These are phyloP conservation scores for Verticillium nonalfalfae DNA, from an alignment of 2,329 filamentous ascomycete genomes.

Conservation along the genomic window DNA sequence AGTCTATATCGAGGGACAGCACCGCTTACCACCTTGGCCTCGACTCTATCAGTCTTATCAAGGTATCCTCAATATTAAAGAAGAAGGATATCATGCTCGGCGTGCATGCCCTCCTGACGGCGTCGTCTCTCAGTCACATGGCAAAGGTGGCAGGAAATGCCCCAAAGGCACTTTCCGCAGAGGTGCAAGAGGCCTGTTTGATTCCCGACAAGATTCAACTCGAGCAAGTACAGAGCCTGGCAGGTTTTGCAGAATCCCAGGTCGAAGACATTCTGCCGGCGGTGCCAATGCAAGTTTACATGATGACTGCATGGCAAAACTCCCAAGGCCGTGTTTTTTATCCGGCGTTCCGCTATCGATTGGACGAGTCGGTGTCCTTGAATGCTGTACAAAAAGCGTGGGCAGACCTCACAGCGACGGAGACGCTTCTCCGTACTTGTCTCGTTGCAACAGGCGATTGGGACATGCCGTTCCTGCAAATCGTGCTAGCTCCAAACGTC, in stretches of 20 bases:
- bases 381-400: conserved; percentile 52
- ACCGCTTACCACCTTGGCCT: conserved; percentile 80
- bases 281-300: conserved; percentile 72
- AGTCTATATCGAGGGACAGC: conserved; percentile 52
- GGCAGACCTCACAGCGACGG: conserved; percentile 45
- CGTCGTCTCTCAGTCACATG: conserved; percentile 61
- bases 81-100: conserved; percentile 55
- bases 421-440: conserved; percentile 62
- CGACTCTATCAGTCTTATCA: conserved; percentile 89
- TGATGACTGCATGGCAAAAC: conserved; percentile 71
- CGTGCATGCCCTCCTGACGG: conserved; percentile 65
- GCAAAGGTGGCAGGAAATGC: conserved; percentile 22
- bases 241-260: conserved; percentile 32
- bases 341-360: conserved; percentile 59
- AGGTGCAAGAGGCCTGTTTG: too few species aligned
- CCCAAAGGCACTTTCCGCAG: background rate
- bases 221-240: conserved; percentile 25
- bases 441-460: conserved; percentile 48
- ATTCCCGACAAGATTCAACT: conserved; percentile 30
- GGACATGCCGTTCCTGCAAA: conserved; percentile 55
- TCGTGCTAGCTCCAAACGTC: conserved; percentile 37
- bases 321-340: conserved; percentile 64
- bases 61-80: conserved; percentile 65
- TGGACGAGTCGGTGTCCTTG: conserved; percentile 31
- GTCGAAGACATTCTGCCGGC: conserved; percentile 59